phyloP scores from a whole-genome alignment of 208 protist species.

The Acanthamoeba polyphaga region DNA sequence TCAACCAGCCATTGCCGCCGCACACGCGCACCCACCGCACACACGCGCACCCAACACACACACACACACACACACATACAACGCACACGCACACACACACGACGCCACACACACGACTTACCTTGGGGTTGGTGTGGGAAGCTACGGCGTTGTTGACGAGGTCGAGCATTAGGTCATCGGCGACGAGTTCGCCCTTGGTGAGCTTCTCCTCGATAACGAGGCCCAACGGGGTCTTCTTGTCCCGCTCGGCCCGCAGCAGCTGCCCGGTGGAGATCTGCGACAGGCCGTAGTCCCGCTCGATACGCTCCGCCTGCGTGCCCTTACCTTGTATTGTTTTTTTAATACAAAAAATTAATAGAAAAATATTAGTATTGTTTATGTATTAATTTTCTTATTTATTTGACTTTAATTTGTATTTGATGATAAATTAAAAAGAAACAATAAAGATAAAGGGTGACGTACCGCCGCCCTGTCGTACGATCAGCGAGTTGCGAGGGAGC shows the following conservation, averaged over 20 bases:
- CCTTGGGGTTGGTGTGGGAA: neutral
- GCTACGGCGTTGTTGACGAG: constrained; percentile 40
- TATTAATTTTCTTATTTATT: neutral
- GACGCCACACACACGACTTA: neutral
- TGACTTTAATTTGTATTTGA: neutral
- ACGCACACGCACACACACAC: too few relatives aligned
- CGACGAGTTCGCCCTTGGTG: constrained; percentile 60
- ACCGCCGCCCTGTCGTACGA: neutral
- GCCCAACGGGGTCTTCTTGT: constrained; percentile 21
- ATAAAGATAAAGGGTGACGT: neutral
- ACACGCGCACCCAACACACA: neutral
- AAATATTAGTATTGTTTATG: neutral
- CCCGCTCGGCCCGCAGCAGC: constrained; percentile 52
- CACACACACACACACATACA: neutral
- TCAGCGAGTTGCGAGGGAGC: neutral
- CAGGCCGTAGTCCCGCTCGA: constrained; percentile 66
- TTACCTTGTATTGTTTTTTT: constrained; percentile 37
- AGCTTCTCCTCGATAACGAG: neutral
- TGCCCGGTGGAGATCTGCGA: constrained; percentile 60
- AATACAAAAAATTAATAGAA: constrained; percentile 1
- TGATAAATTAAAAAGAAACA: neutral
- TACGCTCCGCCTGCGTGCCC: constrained; percentile 43
- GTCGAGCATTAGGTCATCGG: constrained; percentile 63
- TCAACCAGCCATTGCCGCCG: too few relatives aligned
- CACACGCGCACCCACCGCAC: neutral